Conservation (phyloP, 352 stramenopile genomes). For the Globisporangium cystogenes region DNA sequence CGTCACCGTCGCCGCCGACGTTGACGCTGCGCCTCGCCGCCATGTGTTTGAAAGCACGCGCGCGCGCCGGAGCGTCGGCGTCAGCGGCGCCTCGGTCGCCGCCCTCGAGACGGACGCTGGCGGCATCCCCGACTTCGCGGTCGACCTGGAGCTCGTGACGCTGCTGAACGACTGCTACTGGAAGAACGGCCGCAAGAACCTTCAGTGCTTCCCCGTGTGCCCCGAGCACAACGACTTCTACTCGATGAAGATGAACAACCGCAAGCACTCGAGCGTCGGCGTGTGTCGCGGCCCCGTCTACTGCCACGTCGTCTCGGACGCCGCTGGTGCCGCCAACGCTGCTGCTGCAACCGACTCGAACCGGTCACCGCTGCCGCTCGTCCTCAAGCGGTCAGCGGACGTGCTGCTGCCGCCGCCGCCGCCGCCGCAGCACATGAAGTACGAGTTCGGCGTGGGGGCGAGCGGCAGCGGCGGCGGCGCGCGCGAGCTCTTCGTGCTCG, state of each 20-base stretch:
- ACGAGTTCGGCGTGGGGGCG: conserved; percentile 31
- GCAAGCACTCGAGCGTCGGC: conserved; percentile 79
- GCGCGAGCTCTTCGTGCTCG: conserved; percentile 67
- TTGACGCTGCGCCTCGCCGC: too few relatives aligned
- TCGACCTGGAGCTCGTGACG: conserved; percentile 40
- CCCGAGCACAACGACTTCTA: conserved; percentile 87
- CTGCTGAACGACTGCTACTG: conserved; percentile 75
- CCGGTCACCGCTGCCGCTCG: not conserved
- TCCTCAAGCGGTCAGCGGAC: too few relatives aligned
- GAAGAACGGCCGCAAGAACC: conserved; percentile 89
- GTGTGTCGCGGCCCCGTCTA: conserved; percentile 80
- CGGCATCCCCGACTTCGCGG: not conserved
- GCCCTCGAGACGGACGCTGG: too few relatives aligned
- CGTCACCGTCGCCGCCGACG: not conserved
- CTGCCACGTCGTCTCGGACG: conserved; percentile 54
- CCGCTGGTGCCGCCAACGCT: conserved; percentile 4
- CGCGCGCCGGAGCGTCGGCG: not conserved
- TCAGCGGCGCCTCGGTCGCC: not conserved
- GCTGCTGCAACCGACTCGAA: not conserved
- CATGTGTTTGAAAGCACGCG: not conserved
- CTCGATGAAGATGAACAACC: conserved; percentile 89
- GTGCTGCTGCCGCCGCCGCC: conserved; percentile 8
- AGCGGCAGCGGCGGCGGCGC: conserved; percentile 31
- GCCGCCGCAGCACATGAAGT: conserved; percentile 49
- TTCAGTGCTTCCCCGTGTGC: conserved; percentile 86